phyloP scores from a whole-genome alignment of 129 eudicot genomes.

The Silybum marianum region DNA sequence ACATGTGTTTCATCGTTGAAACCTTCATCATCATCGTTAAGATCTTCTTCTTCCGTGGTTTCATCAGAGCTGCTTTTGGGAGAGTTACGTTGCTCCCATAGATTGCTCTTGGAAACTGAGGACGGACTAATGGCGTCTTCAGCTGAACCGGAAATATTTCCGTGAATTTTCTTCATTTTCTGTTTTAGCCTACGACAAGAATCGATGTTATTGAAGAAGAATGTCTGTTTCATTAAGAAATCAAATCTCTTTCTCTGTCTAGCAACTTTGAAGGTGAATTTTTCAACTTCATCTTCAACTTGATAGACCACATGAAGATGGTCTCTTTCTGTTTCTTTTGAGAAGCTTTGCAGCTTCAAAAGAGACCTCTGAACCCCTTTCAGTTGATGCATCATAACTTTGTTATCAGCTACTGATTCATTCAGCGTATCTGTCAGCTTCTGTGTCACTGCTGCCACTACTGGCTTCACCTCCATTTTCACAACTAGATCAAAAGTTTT shows the following conservation, averaged over 20 bases:
- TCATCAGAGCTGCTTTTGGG: not conserved
- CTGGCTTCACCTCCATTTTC: conserved; percentile 48
- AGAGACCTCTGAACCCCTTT: conserved; percentile 28
- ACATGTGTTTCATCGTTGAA: not conserved
- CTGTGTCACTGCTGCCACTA: conserved; percentile 41
- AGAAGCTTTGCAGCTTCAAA: conserved; percentile 14
- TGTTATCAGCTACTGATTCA: conserved; percentile 32
- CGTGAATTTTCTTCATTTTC: conserved; percentile 25
- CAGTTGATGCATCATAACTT: conserved; percentile 30
- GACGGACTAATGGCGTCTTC: conserved; percentile 5
- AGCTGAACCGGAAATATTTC: not conserved
- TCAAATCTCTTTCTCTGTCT: conserved; percentile 41
- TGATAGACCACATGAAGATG: conserved; percentile 33
- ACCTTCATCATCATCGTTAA: conserved; percentile 5
- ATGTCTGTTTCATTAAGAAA: conserved; percentile 33
- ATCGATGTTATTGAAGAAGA: conserved; percentile 39
- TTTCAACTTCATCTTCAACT: conserved; percentile 46
- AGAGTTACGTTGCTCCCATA: not conserved
- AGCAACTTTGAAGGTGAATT: conserved; percentile 27
- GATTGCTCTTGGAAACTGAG: not conserved
- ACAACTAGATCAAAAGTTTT: not conserved
- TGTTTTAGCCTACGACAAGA: conserved; percentile 43
- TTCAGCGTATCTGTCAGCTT: conserved; percentile 45
- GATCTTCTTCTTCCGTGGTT: not conserved
- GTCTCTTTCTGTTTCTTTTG: conserved; percentile 9